Percentiles rank a stretch among this genome's conserved stretches.
Conservation (phyloP, 768 basidiomycete species). For the Boletus rubescentipes region DNA sequence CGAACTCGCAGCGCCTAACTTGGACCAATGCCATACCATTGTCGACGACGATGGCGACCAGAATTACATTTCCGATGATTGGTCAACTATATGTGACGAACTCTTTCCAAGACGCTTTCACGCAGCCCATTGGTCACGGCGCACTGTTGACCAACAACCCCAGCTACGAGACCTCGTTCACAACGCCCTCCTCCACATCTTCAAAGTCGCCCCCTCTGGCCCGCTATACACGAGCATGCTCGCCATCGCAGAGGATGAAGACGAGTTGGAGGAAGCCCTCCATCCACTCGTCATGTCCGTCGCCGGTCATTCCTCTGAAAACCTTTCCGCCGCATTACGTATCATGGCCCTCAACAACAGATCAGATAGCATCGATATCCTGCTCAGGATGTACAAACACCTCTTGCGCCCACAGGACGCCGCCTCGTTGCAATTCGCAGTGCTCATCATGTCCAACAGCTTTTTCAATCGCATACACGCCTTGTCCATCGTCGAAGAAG, state of each 20-base stretch:
- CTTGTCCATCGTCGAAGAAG: constrained; percentile 48
- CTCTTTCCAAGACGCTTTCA: constrained; percentile 36
- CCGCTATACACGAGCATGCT: constrained; percentile 46
- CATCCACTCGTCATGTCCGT: constrained; percentile 36
- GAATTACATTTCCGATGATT: constrained; percentile 23
- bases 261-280: constrained; percentile 36
- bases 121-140: constrained; percentile 52
- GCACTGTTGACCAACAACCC: constrained; percentile 40
- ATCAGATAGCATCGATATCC: constrained; percentile 33
- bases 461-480: constrained; percentile 31
- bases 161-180: constrained; percentile 47
- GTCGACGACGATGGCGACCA: constrained; percentile 36
- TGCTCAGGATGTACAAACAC: constrained; percentile 48
- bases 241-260: constrained; percentile 36
- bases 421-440: constrained; percentile 44
- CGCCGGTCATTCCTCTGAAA: constrained; percentile 51
- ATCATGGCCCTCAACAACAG: constrained; percentile 44
- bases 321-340: constrained; percentile 53
- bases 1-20: neutral
- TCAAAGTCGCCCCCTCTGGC: constrained; percentile 49
- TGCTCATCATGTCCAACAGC: constrained; percentile 35
- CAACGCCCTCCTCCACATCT: constrained; percentile 43
- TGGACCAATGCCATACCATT: constrained; percentile 1
- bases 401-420: constrained; percentile 64
- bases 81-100: constrained; percentile 20